Base-by-base conservation (phyloP, 768 basidiomycete species). In the Panus rudis region DNA sequence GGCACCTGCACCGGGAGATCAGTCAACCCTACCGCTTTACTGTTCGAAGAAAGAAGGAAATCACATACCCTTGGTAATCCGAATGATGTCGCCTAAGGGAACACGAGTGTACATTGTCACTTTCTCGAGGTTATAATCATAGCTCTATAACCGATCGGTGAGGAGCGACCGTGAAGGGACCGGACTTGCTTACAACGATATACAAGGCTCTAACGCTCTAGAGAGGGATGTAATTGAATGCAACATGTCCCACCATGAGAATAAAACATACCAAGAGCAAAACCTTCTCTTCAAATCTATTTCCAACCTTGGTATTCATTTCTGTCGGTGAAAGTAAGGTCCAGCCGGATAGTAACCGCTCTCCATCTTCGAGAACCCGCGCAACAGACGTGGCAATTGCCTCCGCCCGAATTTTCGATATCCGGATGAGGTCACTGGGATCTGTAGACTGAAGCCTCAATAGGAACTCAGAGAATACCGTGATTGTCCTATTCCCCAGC, bases 391-490 rank as follows among this genome's bases (percentile, higher is more conserved):
- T 93, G 25, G 93, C 89, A 52, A 98, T 85, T 3, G 96, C 96
- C 53, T 92, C 93, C 19, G 86, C 78, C 25, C 96, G 78, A 38
- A 98, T 84, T 61, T 85, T 85, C 1, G 90, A 89, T 28, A 99
- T 68, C 37, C 90, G 78, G 35, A 94, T 79, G 31, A 97, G 71
- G 55, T 92, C 90, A 28, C 85, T 73, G 1, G 93, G 92, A 61
- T 99, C 96, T n/a, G 87, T 83, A 10, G 89, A 87, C 54, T 85
- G 81, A 37, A 99, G 69, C 52, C 82, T 92, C 45, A 85, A 72
- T 42, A 96, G 66, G 59, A 98, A 98, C 62, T 98, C 94, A 6
- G 90, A 84, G 63, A 99, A 98, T 3, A 97, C 91, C 31, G 82
- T 73, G 7, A 82, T 59, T 2, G 84, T 89, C 42, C 93, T 83